Evolutionary conservation across 768 basidiomycete genomes (phyloP), one percentile per base, ranked within the genome.

Genomic region (Brasilioporus rufonigricans): DNA sequence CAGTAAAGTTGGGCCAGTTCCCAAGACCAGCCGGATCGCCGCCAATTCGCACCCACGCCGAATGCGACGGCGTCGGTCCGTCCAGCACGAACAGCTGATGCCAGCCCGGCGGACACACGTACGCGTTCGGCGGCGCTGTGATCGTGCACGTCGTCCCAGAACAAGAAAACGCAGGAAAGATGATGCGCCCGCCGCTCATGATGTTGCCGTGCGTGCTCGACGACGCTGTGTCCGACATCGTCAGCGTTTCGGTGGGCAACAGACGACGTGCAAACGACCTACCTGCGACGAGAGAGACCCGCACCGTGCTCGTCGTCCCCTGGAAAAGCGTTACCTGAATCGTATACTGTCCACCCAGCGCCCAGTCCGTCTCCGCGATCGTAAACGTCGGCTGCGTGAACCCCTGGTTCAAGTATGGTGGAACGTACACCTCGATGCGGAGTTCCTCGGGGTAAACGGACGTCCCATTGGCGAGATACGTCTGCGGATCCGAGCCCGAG

Each of bases 141-240:
- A 29, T 29, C 27, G 27, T 29, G 27, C 27, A 29, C 27, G 27
- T 29, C 45, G 80, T 85, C 16, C 86, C 90, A 1, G 78, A 63
- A 66, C 84, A 88, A 8, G 80, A 74, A 66, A 93, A 87, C 16
- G 76, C 79, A 5, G 93, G 87, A 76, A 91, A 90, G 61, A 91
- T 71, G 2, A 81, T 83, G 51, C 87, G 78, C 1, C 80, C 79
- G 1, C 86, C 87, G 10, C 67, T 72, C 86, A 91, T 90, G 0
- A 82, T 71, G 60, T 90, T 91, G 12, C 88, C 89, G 64, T 89
- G 88, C 0, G 87, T 89, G 52, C 85, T 88, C 26, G 89, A 89
- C 0, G 81, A 80, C 4, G 87, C 88, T 85, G 53, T 27, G 7
- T n/a, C 14, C 23, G 40, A 2, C 2, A 14, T 18, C 31, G 7